Conservation (phyloP, 1,284 basidiomycete genomes). For the Ustilago nuda region DNA sequence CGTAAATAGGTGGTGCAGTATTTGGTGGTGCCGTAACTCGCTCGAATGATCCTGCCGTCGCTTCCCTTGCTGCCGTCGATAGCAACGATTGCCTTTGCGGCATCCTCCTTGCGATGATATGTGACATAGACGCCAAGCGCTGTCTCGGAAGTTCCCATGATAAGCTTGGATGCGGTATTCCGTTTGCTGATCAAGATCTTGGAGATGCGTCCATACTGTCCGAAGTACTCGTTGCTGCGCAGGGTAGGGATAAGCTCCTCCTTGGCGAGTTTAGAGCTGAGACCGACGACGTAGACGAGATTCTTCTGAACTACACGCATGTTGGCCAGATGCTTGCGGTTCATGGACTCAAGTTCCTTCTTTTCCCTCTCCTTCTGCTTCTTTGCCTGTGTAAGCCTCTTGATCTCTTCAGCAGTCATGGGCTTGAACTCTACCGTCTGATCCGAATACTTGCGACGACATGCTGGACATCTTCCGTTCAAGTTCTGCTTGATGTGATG, state of each 20-base stretch:
- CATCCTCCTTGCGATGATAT: slow-evolving; percentile 93
- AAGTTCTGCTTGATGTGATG: slow-evolving; percentile 97
- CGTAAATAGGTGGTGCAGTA: slow-evolving; percentile 97
- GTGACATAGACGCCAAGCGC: slow-evolving; percentile 96
- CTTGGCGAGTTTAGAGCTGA: slow-evolving; percentile 88
- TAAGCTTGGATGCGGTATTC: slow-evolving; percentile 76
- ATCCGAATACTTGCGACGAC: slow-evolving; percentile 91
- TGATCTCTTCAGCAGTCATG: slow-evolving; percentile 94
- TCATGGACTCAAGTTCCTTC: slow-evolving; percentile 90
- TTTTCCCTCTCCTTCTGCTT: slow-evolving; percentile 93
- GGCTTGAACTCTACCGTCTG: slow-evolving; percentile 95
- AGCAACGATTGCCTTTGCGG: slow-evolving; percentile 88
- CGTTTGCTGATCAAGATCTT: slow-evolving; percentile 95
- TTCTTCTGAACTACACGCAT: slow-evolving; percentile 96
- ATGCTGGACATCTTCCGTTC: slow-evolving; percentile 96
- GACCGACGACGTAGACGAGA: slow-evolving; percentile 94
- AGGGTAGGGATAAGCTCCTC: slow-evolving; percentile 97
- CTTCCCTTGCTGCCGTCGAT: slow-evolving; percentile 83
- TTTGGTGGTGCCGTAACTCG: slow-evolving; percentile 95
- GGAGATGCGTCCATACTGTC: slow-evolving; percentile 97
- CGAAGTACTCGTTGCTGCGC: slow-evolving; percentile 96
- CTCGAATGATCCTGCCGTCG: slow-evolving; percentile 75
- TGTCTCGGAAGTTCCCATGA: slow-evolving; percentile 74
- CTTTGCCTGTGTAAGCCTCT: slow-evolving; percentile 94
- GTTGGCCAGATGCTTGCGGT: slow-evolving; percentile 88